Conservation (phyloP, 345 rosid species). For the Moricandia moricandioides region DNA sequence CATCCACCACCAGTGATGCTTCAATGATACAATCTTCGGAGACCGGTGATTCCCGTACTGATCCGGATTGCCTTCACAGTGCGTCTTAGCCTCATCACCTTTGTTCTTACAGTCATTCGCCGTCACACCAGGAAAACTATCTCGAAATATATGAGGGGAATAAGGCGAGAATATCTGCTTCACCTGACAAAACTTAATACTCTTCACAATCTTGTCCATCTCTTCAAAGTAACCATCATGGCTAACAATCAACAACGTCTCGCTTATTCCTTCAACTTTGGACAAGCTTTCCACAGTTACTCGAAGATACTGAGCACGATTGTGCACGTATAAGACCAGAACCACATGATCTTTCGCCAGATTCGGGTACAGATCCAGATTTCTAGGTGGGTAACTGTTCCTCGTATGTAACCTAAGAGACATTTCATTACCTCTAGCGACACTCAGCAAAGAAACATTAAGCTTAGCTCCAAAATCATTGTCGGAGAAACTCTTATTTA, state of each 20-base stretch:
- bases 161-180: constrained; percentile 86
- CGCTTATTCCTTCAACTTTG: constrained; percentile 72
- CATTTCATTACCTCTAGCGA: constrained; percentile 57
- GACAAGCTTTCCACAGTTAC: constrained; percentile 82
- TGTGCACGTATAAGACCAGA: constrained; percentile 87
- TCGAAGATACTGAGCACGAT: constrained; percentile 80
- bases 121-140: constrained; percentile 70
- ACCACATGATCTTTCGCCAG: constrained; percentile 65
- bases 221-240: constrained; percentile 92
- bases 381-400: constrained; percentile 68
- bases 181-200: constrained; percentile 83
- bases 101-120: constrained; percentile 62
- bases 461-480: constrained; percentile 31
- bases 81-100: constrained; percentile 54
- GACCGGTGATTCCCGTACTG: constrained; percentile 93
- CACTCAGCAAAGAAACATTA: constrained; percentile 33
- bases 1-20: constrained; percentile 99
- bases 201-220: constrained; percentile 75
- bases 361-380: constrained; percentile 60
- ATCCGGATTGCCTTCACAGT: constrained; percentile 77
- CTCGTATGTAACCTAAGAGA: constrained; percentile 57
- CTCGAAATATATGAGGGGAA: constrained; percentile 70
- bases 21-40: constrained; percentile 82
- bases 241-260: constrained; percentile 85
- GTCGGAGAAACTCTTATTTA: constrained; percentile 25